Evolutionary conservation across 2,329 filamentous ascomycete species (phyloP).

Genomic region (Trichoderma atrobrunneum): DNA sequence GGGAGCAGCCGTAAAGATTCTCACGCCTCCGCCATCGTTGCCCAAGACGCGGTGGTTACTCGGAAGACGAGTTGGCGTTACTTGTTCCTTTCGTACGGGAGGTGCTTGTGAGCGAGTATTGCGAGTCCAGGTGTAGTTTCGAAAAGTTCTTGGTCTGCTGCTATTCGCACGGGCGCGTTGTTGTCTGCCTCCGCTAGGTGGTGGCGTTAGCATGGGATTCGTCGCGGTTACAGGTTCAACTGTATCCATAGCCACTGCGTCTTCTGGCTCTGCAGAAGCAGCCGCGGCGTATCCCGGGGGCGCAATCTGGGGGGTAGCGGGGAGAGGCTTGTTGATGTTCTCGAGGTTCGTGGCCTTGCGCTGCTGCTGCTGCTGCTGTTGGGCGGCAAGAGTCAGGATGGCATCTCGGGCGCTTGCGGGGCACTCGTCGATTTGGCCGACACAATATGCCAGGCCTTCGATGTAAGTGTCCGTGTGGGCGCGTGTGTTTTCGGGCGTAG

Average conservation of each 20-base stretch:
- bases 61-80: background rate
- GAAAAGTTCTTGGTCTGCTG: background rate
- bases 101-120: background rate
- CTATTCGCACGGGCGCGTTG: background rate
- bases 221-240: background rate
- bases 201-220: constrained; percentile 2
- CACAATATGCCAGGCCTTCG: constrained; percentile 33
- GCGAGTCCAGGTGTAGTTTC: background rate
- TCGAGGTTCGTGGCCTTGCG: constrained; percentile 2
- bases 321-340: constrained; percentile 30
- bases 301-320: constrained; percentile 31
- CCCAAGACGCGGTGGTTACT: background rate
- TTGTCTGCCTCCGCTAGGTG: background rate
- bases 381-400: constrained; percentile 29
- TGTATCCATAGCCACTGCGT: background rate
- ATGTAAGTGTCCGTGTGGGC: constrained; percentile 21
- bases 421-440: constrained; percentile 31
- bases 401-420: constrained; percentile 29
- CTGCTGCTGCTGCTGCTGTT: constrained; percentile 12
- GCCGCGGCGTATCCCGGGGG: constrained; percentile 24
- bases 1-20: background rate
- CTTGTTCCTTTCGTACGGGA: background rate
- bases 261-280: background rate
- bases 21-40: background rate
- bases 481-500: no score